Evolutionary conservation across 805 yeast species (phyloP).

Genomic region (Starmerella sirachaensis): DNA sequence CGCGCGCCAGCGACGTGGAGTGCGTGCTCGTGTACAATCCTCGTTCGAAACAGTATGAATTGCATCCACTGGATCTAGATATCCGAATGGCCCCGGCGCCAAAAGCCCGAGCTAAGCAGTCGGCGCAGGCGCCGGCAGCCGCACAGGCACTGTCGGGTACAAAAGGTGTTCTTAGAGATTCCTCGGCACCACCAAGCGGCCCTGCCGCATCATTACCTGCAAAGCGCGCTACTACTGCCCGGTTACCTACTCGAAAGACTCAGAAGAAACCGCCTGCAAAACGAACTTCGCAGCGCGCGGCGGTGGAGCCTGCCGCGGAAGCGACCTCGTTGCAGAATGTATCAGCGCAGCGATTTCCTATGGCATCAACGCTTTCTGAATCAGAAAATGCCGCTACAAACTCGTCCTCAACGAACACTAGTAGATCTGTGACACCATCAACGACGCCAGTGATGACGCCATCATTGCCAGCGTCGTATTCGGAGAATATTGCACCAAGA

Average conservation of each 20-base stretch:
- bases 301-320: background rate
- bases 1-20: constrained; percentile 32
- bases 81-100: constrained; percentile 15
- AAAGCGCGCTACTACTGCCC: constrained; percentile 5
- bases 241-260: constrained; percentile 9
- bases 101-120: constrained; percentile 9
- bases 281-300: background rate
- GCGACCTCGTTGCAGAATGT: no score
- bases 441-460: background rate
- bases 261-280: background rate
- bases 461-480: background rate
- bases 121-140: background rate
- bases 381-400: no score
- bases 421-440: no score
- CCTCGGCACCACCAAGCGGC: constrained; percentile 2
- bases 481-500: no score
- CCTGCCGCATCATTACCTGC: constrained; percentile 4
- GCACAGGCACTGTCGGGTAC: background rate
- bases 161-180: constrained; percentile 1
- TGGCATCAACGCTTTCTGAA: no score
- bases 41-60: constrained; percentile 26
- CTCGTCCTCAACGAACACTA: no score
- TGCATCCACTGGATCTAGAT: constrained; percentile 21
- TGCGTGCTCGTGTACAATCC: constrained; percentile 76
- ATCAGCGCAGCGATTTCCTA: no score